Conservation (phyloP, 371 early-diverging fungal genomes). For the Lichtheimia corymbifera region DNA sequence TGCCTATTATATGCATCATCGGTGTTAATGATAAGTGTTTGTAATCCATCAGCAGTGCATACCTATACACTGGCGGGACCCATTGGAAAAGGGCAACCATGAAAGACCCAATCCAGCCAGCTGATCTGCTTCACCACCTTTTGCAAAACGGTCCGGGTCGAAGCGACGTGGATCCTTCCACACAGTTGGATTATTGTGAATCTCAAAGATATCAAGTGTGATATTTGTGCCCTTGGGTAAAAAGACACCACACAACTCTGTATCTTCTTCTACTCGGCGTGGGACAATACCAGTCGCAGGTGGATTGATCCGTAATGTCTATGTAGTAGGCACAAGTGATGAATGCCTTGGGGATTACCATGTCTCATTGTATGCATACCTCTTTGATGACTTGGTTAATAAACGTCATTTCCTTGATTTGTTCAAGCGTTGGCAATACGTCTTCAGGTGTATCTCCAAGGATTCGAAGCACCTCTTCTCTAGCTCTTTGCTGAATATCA, state of each 20-base stretch:
- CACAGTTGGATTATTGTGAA: slow-evolving; percentile 28
- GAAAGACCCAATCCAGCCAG: slow-evolving; percentile 15
- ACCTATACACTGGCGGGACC: slow-evolving; percentile 58
- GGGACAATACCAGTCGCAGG: slow-evolving; percentile 9
- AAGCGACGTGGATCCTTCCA: slow-evolving; percentile 25
- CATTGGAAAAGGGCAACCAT: slow-evolving; percentile 57
- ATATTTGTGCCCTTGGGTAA: slow-evolving; percentile 49
- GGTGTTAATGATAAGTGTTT: too few species aligned
- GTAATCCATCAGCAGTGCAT: too few species aligned
- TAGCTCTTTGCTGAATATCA: slow-evolving; percentile 44
- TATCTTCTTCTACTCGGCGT: slow-evolving; percentile 35
- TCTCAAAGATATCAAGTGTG: slow-evolving; percentile 37
- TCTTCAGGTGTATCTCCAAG: slow-evolving; percentile 44
- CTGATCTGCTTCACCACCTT: slow-evolving; percentile 20
- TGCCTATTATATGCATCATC: neutral
- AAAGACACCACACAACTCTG: slow-evolving; percentile 33
- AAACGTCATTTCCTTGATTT: slow-evolving; percentile 45
- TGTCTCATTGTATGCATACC: slow-evolving; percentile 4
- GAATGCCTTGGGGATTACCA: neutral
- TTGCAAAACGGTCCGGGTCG: slow-evolving; percentile 20
- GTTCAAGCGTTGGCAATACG: slow-evolving; percentile 39
- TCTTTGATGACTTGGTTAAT: slow-evolving; percentile 41
- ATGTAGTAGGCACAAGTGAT: neutral
- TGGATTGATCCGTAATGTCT: slow-evolving; percentile 18
- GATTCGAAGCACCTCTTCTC: slow-evolving; percentile 42